Percentiles rank a stretch among this genome's conserved stretches.
Conservation (phyloP, 2,329 filamentous ascomycete species). For the Dothistroma septosporum region DNA sequence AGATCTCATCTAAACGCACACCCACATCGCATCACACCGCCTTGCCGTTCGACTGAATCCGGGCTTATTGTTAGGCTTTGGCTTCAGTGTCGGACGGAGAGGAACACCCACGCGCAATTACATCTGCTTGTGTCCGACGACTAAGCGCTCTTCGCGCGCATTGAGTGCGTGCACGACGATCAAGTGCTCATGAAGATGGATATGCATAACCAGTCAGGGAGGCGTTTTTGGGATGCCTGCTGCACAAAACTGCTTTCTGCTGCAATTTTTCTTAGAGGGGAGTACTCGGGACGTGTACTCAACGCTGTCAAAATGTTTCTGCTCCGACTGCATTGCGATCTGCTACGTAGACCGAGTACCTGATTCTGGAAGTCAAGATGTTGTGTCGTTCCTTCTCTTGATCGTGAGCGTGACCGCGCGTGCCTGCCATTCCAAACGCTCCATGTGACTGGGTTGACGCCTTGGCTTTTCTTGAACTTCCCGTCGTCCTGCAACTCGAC, state of each 20-base stretch:
- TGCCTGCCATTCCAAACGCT: neutral
- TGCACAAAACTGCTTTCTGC: slow-evolving; percentile 28
- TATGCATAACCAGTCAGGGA: slow-evolving; percentile 25
- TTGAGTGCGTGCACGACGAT: slow-evolving; percentile 15
- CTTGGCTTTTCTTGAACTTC: neutral
- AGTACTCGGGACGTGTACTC: slow-evolving; percentile 22
- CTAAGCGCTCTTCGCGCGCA: slow-evolving; percentile 18
- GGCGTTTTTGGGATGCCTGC: slow-evolving; percentile 23
- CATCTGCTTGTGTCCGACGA: slow-evolving; percentile 18
- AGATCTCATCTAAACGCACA: slow-evolving; percentile 39
- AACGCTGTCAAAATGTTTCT: slow-evolving; percentile 31
- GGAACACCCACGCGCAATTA: slow-evolving; percentile 16
- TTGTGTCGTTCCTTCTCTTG: slow-evolving; percentile 7
- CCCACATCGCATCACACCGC: slow-evolving; percentile 14
- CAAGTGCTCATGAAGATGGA: slow-evolving; percentile 25
- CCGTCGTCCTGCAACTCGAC: neutral
- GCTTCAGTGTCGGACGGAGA: slow-evolving; percentile 16
- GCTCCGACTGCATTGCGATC: slow-evolving; percentile 31
- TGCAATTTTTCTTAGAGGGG: slow-evolving; percentile 28
- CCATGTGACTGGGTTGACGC: neutral
- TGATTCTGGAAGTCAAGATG: slow-evolving; percentile 16
- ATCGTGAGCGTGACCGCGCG: neutral
- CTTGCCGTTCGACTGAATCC: slow-evolving; percentile 25
- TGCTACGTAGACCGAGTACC: slow-evolving; percentile 31
- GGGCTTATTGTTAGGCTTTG: slow-evolving; percentile 12